Conservation (phyloP, 305 asterid species). For the Striga hermonthica region DNA sequence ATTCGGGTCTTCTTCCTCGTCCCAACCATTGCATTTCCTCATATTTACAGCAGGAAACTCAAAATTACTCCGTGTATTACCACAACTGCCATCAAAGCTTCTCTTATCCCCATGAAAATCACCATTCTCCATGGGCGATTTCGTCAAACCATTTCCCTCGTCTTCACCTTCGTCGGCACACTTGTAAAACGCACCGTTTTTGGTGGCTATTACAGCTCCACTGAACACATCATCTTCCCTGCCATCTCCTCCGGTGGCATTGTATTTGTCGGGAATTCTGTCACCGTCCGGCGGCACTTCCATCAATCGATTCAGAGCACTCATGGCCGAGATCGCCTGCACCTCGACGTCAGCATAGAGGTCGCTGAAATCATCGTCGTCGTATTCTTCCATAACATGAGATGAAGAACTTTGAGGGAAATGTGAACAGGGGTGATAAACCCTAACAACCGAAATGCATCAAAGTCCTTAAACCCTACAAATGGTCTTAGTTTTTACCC, state of each 20-base stretch:
- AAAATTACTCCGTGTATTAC: background rate
- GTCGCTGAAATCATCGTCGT: slow-evolving; percentile 56
- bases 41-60: background rate
- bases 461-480: background rate
- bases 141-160: slow-evolving; percentile 21
- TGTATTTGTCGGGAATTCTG: slow-evolving; percentile 14
- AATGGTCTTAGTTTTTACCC: background rate
- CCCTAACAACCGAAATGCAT: background rate
- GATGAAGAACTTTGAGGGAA: background rate
- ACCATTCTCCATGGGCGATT: slow-evolving; percentile 28
- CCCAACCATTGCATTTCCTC: background rate
- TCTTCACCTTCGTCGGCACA: slow-evolving; percentile 22
- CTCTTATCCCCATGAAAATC: slow-evolving; percentile 25
- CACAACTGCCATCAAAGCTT: slow-evolving; percentile 12
- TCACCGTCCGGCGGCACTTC: slow-evolving; percentile 25
- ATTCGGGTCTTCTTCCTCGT: background rate
- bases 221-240: slow-evolving; percentile 24
- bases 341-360: slow-evolving; percentile 64
- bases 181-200: background rate
- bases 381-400: slow-evolving; percentile 39
- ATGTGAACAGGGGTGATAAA: background rate
- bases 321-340: slow-evolving; percentile 51
- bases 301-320: slow-evolving; percentile 34
- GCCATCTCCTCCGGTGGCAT: slow-evolving; percentile 23
- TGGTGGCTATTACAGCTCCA: slow-evolving; percentile 8